Conservation (phyloP, 176 grass and related monocot genomes). For the Triticum turgidum region DNA sequence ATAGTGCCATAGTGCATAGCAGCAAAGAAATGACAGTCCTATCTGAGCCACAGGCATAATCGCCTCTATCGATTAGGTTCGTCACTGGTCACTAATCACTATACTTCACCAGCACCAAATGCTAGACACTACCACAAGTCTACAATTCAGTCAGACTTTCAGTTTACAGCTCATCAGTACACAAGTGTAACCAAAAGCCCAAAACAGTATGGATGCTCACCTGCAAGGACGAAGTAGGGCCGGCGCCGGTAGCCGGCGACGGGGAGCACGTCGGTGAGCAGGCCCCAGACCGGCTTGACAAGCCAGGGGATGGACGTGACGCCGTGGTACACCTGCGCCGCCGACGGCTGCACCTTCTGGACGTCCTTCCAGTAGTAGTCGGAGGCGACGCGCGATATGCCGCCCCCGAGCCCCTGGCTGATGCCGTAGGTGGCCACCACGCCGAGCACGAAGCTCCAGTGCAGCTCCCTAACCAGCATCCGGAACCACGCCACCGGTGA, state of each 20-base stretch:
- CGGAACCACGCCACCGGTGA: slow-evolving; percentile 66
- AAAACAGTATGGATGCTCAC: slow-evolving; percentile 25
- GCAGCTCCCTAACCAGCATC: slow-evolving; percentile 71
- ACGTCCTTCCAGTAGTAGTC: slow-evolving; percentile 99
- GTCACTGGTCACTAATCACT: neutral
- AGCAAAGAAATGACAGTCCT: neutral
- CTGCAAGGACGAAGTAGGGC: slow-evolving; percentile 84
- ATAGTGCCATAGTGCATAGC: neutral
- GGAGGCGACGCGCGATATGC: slow-evolving; percentile 63
- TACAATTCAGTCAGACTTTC: neutral
- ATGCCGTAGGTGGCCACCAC: slow-evolving; percentile 62
- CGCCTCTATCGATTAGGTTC: too few relatives aligned
- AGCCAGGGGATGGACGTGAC: slow-evolving; percentile 83
- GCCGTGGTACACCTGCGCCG: slow-evolving; percentile 91
- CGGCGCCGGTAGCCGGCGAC: slow-evolving; percentile 74
- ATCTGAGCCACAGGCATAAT: neutral
- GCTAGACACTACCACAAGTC: neutral
- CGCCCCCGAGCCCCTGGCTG: slow-evolving; percentile 76
- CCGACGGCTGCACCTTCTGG: slow-evolving; percentile 80
- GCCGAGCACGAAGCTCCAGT: slow-evolving; percentile 88
- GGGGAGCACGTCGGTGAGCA: slow-evolving; percentile 87
- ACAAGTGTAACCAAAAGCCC: neutral
- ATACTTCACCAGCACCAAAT: neutral
- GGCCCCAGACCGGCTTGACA: slow-evolving; percentile 84
- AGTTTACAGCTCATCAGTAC: neutral